phyloP scores from a whole-genome alignment of 768 basidiomycete genomes.

The Termitomyces sp. region DNA sequence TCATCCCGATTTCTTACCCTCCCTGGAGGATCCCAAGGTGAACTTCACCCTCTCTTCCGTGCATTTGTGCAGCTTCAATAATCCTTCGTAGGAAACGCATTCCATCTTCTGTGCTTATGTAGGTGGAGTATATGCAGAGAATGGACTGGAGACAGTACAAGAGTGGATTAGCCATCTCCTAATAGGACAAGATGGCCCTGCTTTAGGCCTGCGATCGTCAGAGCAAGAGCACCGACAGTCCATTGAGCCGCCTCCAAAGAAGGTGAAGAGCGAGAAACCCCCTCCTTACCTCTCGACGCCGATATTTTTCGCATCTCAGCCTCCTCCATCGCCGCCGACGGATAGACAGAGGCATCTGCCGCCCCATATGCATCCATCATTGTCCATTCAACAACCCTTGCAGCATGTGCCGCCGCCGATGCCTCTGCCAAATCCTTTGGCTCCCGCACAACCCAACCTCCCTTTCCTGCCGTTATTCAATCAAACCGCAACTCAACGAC shows the following conservation, averaged over 20 bases:
- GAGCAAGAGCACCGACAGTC: constrained; percentile 10
- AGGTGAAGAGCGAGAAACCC: constrained; percentile 35
- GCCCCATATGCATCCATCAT: constrained; percentile 21
- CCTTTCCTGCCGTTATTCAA: constrained; percentile 75
- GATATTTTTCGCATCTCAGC: constrained; percentile 33
- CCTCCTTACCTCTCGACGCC: constrained; percentile 22
- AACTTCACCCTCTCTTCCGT: constrained; percentile 16
- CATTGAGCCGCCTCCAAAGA: constrained; percentile 36
- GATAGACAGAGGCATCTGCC: constrained; percentile 15
- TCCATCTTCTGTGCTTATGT: constrained; percentile 65
- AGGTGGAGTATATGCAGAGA: constrained; percentile 57
- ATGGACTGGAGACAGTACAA: constrained; percentile 48
- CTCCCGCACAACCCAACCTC: constrained; percentile 59
- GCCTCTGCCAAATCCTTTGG: constrained; percentile 48
- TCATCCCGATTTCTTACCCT: constrained; percentile 32
- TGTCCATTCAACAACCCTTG: constrained; percentile 4
- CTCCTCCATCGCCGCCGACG: constrained; percentile 24
- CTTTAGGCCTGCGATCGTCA: constrained; percentile 10
- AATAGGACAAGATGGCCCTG: constrained; percentile 16
- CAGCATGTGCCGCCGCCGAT: constrained; percentile 15
- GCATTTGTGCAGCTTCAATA: constrained; percentile 5
- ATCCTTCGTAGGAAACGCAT: constrained; percentile 44
- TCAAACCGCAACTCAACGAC: constrained; percentile 65
- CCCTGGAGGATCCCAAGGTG: constrained; percentile 41
- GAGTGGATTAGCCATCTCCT: constrained; percentile 52